Percentiles rank a stretch among this genome's conserved stretches.
Conservation (phyloP, 495 filamentous ascomycete species). For the Penicillium lagena region DNA sequence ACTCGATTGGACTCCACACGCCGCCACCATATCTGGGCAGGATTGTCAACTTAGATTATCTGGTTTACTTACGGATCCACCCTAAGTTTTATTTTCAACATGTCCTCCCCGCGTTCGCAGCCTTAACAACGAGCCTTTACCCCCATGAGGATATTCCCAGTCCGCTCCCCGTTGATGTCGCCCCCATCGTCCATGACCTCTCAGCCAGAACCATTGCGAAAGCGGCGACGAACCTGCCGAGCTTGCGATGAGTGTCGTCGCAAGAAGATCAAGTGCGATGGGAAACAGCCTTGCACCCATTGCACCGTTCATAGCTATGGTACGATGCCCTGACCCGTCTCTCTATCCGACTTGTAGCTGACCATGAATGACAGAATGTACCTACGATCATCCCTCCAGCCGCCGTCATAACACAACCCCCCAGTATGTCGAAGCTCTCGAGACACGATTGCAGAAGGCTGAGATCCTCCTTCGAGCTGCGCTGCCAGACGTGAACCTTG, state of each 20-base stretch:
- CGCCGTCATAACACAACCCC: constrained; percentile 89
- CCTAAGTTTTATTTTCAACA: too few relatives aligned
- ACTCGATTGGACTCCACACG: too few relatives aligned
- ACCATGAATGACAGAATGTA: constrained; percentile 66
- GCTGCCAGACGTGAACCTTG: constrained; percentile 77
- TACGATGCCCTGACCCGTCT: constrained; percentile 51
- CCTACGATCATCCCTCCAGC: constrained; percentile 97
- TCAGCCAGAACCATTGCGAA: constrained; percentile 60
- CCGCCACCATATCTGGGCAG: too few relatives aligned
- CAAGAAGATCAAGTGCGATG: constrained; percentile 99
- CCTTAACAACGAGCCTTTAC: too few relatives aligned
- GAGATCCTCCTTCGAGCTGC: constrained; percentile 72
- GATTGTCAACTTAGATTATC: too few relatives aligned
- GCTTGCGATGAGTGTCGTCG: constrained; percentile 94
- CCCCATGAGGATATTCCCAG: too few relatives aligned
- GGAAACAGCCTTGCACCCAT: constrained; percentile 95
- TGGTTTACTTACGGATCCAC: too few relatives aligned
- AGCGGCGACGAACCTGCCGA: constrained; percentile 79
- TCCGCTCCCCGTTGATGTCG: too few relatives aligned
- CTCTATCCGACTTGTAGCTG: constrained; percentile 18
- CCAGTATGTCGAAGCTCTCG: constrained; percentile 89
- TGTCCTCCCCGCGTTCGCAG: too few relatives aligned
- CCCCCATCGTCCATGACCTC: too few relatives aligned
- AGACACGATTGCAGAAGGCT: constrained; percentile 75
- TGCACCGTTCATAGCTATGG: constrained; percentile 98